These are phyloP conservation scores for Nothopassalora personata DNA, from an alignment of 2,329 filamentous ascomycete genomes.

Conservation along the genomic window DNA sequence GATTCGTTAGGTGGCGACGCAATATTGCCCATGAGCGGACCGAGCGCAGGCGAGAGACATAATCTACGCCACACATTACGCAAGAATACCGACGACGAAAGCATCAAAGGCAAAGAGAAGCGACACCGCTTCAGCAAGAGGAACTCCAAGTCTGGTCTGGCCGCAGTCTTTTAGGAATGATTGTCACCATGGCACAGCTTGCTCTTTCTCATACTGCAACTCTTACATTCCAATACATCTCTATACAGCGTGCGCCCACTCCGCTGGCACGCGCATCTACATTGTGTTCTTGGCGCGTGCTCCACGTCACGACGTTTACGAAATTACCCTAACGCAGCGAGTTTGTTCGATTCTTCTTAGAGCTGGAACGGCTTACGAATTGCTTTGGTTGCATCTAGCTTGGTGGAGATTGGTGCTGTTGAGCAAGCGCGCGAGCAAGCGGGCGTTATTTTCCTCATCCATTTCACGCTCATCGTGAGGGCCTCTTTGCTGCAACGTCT, in stretches of 20 bases:
- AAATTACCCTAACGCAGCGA: neutral
- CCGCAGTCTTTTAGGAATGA: conserved; percentile 65
- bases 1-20: conserved; percentile 62
- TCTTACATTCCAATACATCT: neutral
- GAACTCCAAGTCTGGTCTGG: conserved; percentile 90
- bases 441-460: neutral
- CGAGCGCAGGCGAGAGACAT: conserved; percentile 23
- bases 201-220: neutral
- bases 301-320: conserved; percentile 1
- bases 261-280: neutral
- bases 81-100: conserved; percentile 32
- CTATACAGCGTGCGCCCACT: neutral
- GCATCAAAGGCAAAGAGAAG: conserved; percentile 37
- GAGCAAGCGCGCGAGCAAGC: conserved; percentile 6
- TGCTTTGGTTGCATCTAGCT: conserved; percentile 1
- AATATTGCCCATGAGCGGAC: conserved; percentile 29
- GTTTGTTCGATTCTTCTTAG: neutral
- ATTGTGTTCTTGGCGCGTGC: neutral
- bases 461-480: neutral
- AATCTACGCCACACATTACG: conserved; percentile 33
- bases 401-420: neutral
- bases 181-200: neutral
- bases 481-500: neutral
- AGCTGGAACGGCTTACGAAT: neutral
- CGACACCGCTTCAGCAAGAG: conserved; percentile 77